Evolutionary conservation across 2,329 filamentous ascomycete species (phyloP).

Genomic region (Dothistroma septosporum): DNA sequence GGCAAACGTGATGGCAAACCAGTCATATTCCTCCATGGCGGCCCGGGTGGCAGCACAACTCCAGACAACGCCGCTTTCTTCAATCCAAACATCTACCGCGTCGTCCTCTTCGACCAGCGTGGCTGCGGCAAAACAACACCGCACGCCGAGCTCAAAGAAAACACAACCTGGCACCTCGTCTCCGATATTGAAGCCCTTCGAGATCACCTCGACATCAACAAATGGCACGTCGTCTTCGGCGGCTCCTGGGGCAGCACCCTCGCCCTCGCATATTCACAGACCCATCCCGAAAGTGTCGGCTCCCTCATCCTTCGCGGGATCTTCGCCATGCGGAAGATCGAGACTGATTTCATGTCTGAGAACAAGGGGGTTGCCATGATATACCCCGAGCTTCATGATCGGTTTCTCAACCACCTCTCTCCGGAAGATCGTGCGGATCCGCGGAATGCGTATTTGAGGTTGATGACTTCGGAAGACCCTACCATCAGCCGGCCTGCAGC

Average conservation of each 20-base stretch:
- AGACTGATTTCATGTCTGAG: constrained; percentile 8
- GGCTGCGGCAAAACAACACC: constrained; percentile 36
- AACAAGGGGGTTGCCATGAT: constrained; percentile 9
- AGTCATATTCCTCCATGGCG: constrained; percentile 21
- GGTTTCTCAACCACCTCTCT: constrained; percentile 8
- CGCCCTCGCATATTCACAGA: constrained; percentile 15
- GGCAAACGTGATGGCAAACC: constrained; percentile 16
- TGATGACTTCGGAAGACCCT: constrained; percentile 6
- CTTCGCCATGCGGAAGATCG: constrained; percentile 11
- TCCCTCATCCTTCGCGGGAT: constrained; percentile 17
- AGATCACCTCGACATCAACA: constrained; percentile 12
- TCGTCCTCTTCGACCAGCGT: constrained; percentile 41
- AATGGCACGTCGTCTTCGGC: constrained; percentile 21
- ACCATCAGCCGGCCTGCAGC: constrained; percentile 1
- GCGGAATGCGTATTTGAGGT: constrained; percentile 5
- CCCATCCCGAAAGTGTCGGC: constrained; percentile 9
- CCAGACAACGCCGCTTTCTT: constrained; percentile 15
- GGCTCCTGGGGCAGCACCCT: constrained; percentile 19
- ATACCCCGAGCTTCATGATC: constrained; percentile 14
- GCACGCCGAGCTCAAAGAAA: constrained; percentile 14
- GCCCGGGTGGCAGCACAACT: constrained; percentile 15
- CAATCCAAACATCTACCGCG: constrained; percentile 36
- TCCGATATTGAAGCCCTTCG: constrained; percentile 15
- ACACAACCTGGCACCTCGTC: constrained; percentile 17
- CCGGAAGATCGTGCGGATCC: constrained; percentile 7